Evolutionary conservation across 805 yeast genomes (phyloP).

Genomic region (Candida anglica): DNA sequence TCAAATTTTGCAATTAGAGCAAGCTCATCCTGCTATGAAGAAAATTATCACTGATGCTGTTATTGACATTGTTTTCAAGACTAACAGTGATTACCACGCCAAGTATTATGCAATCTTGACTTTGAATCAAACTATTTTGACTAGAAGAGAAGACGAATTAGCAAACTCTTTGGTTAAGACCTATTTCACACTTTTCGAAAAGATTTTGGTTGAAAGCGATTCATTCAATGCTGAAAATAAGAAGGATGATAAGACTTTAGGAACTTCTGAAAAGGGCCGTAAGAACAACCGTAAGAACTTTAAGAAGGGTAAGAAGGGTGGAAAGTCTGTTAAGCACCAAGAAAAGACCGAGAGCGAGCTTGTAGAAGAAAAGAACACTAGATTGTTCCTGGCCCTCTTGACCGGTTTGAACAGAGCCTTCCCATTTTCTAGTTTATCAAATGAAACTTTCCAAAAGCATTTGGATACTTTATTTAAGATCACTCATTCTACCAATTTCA

Average conservation of each 20-base stretch:
- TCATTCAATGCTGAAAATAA: slow-evolving; percentile 34
- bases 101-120: slow-evolving; percentile 86
- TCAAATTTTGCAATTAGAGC: slow-evolving; percentile 73
- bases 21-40: slow-evolving; percentile 96
- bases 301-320: slow-evolving; percentile 86
- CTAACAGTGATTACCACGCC: slow-evolving; percentile 73
- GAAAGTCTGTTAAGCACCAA: slow-evolving; percentile 61
- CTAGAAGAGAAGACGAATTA: slow-evolving; percentile 68
- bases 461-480: slow-evolving; percentile 81
- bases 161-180: slow-evolving; percentile 82
- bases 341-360: slow-evolving; percentile 63
- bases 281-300: slow-evolving; percentile 58
- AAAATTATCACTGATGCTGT: slow-evolving; percentile 72
- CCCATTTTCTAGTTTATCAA: slow-evolving; percentile 80
- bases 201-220: slow-evolving; percentile 69
- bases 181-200: slow-evolving; percentile 83
- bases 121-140: slow-evolving; percentile 86
- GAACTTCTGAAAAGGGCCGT: slow-evolving; percentile 55
- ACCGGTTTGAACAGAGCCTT: slow-evolving; percentile 96
- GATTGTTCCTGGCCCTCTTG: slow-evolving; percentile 81
- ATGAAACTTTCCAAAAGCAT: slow-evolving; percentile 68
- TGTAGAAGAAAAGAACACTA: slow-evolving; percentile 74
- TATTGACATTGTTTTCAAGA: slow-evolving; percentile 73
- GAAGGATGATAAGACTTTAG: slow-evolving; percentile 36
- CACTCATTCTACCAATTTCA: slow-evolving; percentile 91